These are phyloP conservation scores for Verbascum thapsus DNA, from an alignment of 257 asterid species.

Conservation along the genomic window DNA sequence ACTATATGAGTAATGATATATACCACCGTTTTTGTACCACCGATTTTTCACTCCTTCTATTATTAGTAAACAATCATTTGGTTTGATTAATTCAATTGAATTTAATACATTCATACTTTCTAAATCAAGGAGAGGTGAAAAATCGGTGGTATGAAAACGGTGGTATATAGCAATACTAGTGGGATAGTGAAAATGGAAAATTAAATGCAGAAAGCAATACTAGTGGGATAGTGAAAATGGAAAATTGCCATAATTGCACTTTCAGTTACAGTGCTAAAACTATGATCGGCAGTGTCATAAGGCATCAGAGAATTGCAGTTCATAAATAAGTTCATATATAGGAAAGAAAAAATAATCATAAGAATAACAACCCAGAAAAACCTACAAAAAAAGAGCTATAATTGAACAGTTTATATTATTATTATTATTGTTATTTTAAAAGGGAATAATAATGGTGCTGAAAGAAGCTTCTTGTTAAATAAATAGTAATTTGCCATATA, in stretches of 20 bases:
- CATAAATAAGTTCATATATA: slow-evolving; percentile 21
- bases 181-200: not conserved
- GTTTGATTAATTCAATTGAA: too few relatives aligned
- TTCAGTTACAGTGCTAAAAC: slow-evolving; percentile 30
- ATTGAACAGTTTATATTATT: slow-evolving; percentile 37
- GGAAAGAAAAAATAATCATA: not conserved
- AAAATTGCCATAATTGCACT: slow-evolving; percentile 22
- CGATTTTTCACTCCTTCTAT: too few relatives aligned
- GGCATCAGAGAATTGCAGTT: slow-evolving; percentile 35
- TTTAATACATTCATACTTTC: too few relatives aligned
- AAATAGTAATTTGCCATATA: slow-evolving; percentile 16
- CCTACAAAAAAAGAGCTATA: slow-evolving; percentile 25
- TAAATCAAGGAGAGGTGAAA: too few relatives aligned
- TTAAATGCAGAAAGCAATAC: not conserved
- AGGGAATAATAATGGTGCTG: slow-evolving; percentile 25
- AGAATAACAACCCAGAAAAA: not conserved
- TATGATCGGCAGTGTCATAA: slow-evolving; percentile 32
- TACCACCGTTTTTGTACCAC: too few relatives aligned
- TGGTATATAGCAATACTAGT: not conserved
- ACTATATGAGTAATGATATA: too few relatives aligned
- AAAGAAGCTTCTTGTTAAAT: slow-evolving; percentile 9
- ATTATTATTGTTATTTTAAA: not conserved
- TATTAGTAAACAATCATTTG: too few relatives aligned
- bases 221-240: slow-evolving; percentile 20
- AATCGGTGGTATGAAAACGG: too few relatives aligned